Percentiles rank a stretch among this genome's conserved stretches.
These are phyloP conservation scores for Nematocida sp. DNA, from an alignment of 371 early-diverging fungal species.

Conservation along the genomic window DNA sequence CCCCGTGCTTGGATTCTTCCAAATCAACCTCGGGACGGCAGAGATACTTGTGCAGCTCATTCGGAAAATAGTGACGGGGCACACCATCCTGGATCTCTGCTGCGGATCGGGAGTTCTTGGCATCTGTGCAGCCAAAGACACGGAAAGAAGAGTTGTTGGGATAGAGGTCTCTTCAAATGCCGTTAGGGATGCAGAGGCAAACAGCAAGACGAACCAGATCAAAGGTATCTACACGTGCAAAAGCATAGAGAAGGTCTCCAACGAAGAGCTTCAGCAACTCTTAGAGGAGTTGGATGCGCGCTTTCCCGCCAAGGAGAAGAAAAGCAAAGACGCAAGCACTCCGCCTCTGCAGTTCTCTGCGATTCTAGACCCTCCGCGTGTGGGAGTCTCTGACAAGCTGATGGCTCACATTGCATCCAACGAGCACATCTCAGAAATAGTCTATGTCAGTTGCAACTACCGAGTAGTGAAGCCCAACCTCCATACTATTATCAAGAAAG, in stretches of 20 bases:
- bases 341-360: conserved; percentile 64
- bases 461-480: conserved; percentile 69
- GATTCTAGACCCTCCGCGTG: conserved; percentile 74
- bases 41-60: conserved; percentile 67
- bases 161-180: conserved; percentile 71
- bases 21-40: conserved; percentile 71
- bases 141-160: conserved; percentile 68
- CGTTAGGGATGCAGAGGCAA: conserved; percentile 70
- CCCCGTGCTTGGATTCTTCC: conserved; percentile 73
- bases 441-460: conserved; percentile 73
- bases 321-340: not conserved
- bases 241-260: conserved; percentile 66
- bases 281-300: too few relatives aligned
- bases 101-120: conserved; percentile 81
- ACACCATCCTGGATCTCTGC: conserved; percentile 68
- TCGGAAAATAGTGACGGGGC: not conserved
- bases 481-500: conserved; percentile 66
- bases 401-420: conserved; percentile 68
- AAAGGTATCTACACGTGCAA: conserved; percentile 51
- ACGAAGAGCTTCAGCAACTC: too few relatives aligned
- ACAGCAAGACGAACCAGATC: conserved; percentile 68
- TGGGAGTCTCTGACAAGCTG: conserved; percentile 63
- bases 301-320: not conserved
- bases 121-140: conserved; percentile 68
- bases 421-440: conserved; percentile 66